Conservation (phyloP, 2,329 filamentous ascomycete genomes). For the Epichloe brachyelytri region DNA sequence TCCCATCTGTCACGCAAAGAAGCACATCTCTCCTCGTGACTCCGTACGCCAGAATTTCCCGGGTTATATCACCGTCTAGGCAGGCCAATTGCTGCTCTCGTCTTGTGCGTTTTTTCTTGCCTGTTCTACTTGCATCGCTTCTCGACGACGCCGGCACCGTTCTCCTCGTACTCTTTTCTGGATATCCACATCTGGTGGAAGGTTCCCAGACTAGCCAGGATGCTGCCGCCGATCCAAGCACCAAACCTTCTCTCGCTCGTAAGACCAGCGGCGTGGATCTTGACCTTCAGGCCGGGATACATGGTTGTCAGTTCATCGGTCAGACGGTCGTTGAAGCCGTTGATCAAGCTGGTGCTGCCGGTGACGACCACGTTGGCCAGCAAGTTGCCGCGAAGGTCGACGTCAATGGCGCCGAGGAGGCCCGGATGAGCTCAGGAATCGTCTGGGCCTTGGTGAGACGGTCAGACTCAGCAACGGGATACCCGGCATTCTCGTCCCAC, state of each 20-base stretch:
- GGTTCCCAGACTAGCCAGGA: slow-evolving; percentile 84
- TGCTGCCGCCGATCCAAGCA: slow-evolving; percentile 93
- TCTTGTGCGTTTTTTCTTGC: neutral
- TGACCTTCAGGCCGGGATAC: slow-evolving; percentile 77
- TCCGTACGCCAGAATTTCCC: slow-evolving; percentile 19
- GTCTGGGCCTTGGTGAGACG: slow-evolving; percentile 60
- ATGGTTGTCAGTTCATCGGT: slow-evolving; percentile 70
- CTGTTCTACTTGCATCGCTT: slow-evolving; percentile 74
- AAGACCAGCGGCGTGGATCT: slow-evolving; percentile 76
- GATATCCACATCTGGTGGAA: slow-evolving; percentile 99
- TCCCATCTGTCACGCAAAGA: slow-evolving; percentile 4
- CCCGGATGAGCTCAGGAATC: slow-evolving; percentile 69
- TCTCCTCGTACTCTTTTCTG: slow-evolving; percentile 94
- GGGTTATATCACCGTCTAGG: neutral
- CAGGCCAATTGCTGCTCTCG: neutral
- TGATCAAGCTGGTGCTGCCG: slow-evolving; percentile 73
- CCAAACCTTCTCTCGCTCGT: slow-evolving; percentile 84
- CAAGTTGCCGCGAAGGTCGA: slow-evolving; percentile 73
- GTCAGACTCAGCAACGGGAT: slow-evolving; percentile 33
- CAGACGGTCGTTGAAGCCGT: slow-evolving; percentile 83
- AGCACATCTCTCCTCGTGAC: slow-evolving; percentile 17
- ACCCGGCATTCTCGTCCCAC: slow-evolving; percentile 74
- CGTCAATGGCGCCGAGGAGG: slow-evolving; percentile 71
- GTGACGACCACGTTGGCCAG: slow-evolving; percentile 88
- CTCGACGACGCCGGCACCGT: slow-evolving; percentile 80